Percentiles rank a stretch among this genome's conserved stretches.
Conservation (phyloP, 177 flowering plant genomes). For the Vitis hybrid region DNA sequence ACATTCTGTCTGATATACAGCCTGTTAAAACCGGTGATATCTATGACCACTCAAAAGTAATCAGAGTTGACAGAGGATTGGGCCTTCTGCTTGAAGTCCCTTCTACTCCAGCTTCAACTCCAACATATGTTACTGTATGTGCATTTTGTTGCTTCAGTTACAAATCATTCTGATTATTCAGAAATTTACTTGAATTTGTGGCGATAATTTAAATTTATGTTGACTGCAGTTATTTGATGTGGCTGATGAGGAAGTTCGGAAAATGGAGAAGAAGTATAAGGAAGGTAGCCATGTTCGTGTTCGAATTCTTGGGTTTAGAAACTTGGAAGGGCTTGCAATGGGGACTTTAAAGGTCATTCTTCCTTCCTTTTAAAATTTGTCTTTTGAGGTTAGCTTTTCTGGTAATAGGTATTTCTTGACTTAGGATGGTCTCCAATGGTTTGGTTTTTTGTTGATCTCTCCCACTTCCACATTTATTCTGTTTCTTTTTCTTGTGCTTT, state of each 20-base stretch:
- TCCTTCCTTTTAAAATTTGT: not conserved
- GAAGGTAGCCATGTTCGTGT: constrained; percentile 74
- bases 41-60: constrained; percentile 68
- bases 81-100: constrained; percentile 93
- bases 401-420: too few relatives aligned
- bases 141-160: constrained; percentile 7
- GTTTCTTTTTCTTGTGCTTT: not conserved
- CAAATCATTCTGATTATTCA: not conserved
- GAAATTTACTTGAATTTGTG: not conserved
- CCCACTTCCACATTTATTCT: too few relatives aligned
- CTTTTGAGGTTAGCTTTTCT: not conserved
- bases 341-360: constrained; percentile 71
- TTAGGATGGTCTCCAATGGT: too few relatives aligned
- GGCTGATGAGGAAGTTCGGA: constrained; percentile 62
- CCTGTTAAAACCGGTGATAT: constrained; percentile 75
- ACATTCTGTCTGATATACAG: constrained; percentile 37
- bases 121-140: constrained; percentile 83
- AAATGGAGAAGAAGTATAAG: constrained; percentile 69
- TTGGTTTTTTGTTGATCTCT: too few relatives aligned
- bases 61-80: constrained; percentile 79
- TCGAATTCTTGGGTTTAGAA: constrained; percentile 77
- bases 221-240: constrained; percentile 63
- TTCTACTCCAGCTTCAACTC: constrained; percentile 61
- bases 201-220: not conserved
- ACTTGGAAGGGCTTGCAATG: constrained; percentile 84